Conservation (phyloP, 108 stramenopile species). For the Conticribra weissflogii region DNA sequence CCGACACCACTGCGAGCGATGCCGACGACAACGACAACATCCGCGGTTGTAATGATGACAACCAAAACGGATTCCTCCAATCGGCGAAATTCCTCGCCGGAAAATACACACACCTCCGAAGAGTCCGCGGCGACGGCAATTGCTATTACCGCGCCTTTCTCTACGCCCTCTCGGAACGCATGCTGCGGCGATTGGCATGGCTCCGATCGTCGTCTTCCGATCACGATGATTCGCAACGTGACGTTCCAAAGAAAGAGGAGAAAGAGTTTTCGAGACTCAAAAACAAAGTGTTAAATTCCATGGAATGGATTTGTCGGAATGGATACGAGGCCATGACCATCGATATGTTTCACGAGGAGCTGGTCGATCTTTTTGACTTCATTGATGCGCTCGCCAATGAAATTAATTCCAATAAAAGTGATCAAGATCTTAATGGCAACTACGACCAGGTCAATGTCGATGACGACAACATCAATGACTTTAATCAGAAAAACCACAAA, state of each 20-base stretch:
- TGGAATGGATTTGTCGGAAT: slow-evolving; percentile 50
- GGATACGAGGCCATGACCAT: slow-evolving; percentile 78
- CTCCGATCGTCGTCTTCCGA: background rate
- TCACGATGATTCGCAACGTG: background rate
- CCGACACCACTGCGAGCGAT: background rate
- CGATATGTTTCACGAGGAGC: slow-evolving; percentile 76
- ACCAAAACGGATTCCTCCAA: slow-evolving; percentile 44
- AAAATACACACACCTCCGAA: slow-evolving; percentile 67
- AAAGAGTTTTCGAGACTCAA: slow-evolving; percentile 36
- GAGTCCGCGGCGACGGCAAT: slow-evolving; percentile 93
- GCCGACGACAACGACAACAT: slow-evolving; percentile 2
- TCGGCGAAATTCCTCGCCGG: slow-evolving; percentile 50
- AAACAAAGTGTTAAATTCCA: slow-evolving; percentile 12
- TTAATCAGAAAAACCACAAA: background rate
- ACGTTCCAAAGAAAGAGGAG: background rate
- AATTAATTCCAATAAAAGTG: background rate
- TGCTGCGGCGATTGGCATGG: slow-evolving; percentile 30
- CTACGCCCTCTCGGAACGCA: slow-evolving; percentile 75
- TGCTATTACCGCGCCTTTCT: slow-evolving; percentile 94
- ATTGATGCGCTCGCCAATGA: slow-evolving; percentile 31
- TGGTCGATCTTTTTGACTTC: slow-evolving; percentile 66
- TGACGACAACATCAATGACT: background rate
- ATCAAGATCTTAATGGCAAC: too few relatives aligned
- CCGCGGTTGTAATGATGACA: slow-evolving; percentile 3
- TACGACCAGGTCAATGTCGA: background rate